These are phyloP conservation scores for Lodderomyces margitis DNA, from an alignment of 1,139 yeast genomes.

Conservation along the genomic window DNA sequence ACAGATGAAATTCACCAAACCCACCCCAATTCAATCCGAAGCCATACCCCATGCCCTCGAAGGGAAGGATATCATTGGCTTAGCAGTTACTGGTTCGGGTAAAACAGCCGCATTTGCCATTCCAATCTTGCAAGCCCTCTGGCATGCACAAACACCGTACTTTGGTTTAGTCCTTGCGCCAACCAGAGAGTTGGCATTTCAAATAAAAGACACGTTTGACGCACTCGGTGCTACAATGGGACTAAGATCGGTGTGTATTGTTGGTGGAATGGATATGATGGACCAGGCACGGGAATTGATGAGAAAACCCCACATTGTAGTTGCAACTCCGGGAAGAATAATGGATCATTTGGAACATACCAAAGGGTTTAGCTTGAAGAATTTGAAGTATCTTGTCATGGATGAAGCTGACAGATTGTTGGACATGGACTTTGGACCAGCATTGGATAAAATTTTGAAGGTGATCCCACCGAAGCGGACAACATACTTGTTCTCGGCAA, in stretches of 20 bases:
- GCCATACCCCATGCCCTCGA: slow-evolving; percentile 89
- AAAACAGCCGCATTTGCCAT: slow-evolving; percentile 86
- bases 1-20: slow-evolving; percentile 59
- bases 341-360: slow-evolving; percentile 96
- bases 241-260: slow-evolving; percentile 77
- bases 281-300: slow-evolving; percentile 92
- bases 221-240: slow-evolving; percentile 93
- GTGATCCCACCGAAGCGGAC: slow-evolving; percentile 92
- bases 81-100: slow-evolving; percentile 85
- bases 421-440: slow-evolving; percentile 97
- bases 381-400: slow-evolving; percentile 81
- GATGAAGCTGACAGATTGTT: slow-evolving; percentile 96
- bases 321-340: slow-evolving; percentile 79
- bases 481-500: slow-evolving; percentile 90
- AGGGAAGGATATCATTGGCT: slow-evolving; percentile 79
- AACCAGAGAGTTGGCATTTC: slow-evolving; percentile 95
- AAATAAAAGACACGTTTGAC: slow-evolving; percentile 92
- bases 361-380: slow-evolving; percentile 82
- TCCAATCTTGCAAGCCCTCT: slow-evolving; percentile 86
- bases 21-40: slow-evolving; percentile 91
- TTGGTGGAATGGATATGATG: slow-evolving; percentile 99
- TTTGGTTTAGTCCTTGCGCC: slow-evolving; percentile 93
- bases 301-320: slow-evolving; percentile 90
- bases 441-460: slow-evolving; percentile 79
- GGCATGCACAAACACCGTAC: slow-evolving; percentile 86